Evolutionary conservation across 2,329 filamentous ascomycete species (phyloP).

Genomic region (Aspergillus carbonarius): DNA sequence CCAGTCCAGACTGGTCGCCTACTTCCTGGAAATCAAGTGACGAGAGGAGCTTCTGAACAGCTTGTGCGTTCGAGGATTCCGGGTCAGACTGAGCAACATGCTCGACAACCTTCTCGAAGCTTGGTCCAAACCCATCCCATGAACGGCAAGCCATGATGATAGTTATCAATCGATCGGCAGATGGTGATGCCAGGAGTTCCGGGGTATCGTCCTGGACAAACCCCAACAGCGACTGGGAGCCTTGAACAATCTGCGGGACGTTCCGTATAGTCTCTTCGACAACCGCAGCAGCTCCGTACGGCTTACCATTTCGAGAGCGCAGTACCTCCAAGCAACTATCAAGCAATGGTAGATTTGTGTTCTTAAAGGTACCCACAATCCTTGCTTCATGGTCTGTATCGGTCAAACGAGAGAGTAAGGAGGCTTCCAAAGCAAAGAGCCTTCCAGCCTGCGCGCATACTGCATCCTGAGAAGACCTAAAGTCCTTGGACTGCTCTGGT

Average conservation of each 20-base stretch:
- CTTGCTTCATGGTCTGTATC: constrained; percentile 25
- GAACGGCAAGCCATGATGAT: constrained; percentile 60
- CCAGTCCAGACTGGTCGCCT: constrained; percentile 34
- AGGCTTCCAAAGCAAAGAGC: constrained; percentile 61
- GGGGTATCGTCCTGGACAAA: constrained; percentile 60
- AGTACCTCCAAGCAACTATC: constrained; percentile 52
- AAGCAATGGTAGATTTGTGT: constrained; percentile 42
- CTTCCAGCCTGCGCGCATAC: constrained; percentile 66
- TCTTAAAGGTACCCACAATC: constrained; percentile 37
- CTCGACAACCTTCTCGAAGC: constrained; percentile 38
- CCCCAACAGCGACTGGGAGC: constrained; percentile 44
- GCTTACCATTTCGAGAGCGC: constrained; percentile 60
- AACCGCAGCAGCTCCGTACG: constrained; percentile 62
- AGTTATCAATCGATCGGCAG: constrained; percentile 64
- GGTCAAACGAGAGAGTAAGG: constrained; percentile 32
- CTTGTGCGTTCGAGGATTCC: constrained; percentile 32
- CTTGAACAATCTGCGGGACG: constrained; percentile 42
- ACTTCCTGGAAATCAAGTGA: constrained; percentile 39
- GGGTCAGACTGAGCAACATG: constrained; percentile 34
- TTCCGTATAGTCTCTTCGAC: constrained; percentile 54
- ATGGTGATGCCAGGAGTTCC: constrained; percentile 65
- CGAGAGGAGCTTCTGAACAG: constrained; percentile 41
- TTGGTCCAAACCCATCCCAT: constrained; percentile 40
- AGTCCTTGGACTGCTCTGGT: constrained; percentile 78
- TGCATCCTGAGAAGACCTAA: constrained; percentile 67